Base-by-base conservation (phyloP, 2,329 filamentous ascomycete species). In the Emericellopsis cladophorae region DNA sequence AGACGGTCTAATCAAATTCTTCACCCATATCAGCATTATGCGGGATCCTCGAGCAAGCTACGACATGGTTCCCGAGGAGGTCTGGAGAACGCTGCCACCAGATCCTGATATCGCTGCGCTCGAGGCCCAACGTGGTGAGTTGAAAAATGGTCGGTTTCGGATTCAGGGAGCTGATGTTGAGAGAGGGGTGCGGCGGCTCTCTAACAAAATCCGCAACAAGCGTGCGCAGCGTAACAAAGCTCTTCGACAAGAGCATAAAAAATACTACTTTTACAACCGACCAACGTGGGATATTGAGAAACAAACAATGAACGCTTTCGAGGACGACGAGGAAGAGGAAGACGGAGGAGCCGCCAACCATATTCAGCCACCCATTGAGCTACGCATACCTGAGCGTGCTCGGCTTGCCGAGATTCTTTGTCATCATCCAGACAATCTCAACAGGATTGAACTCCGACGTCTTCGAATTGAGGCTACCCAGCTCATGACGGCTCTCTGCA, bases 1-100 rank as follows among this genome's bases (percentile, higher is more conserved):
- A 42, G 46, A 47, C 23, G n/a, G 46, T 16, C 38, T 54, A 2
- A 49, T 51, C 23, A 29, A 31, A 16, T 35, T 52, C 16, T 49
- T 56, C 37, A 39, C 42, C 18, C 40, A 54, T 41, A 44, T 56
- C 5, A 52, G 55, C 42, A 44, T 56, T 12, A 57, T 48, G 5
- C 44, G 44, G 12, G 48, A 58, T 45, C 53, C 50, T 44, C 44
- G 47, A 18, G 49, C 52, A 14, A 48, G 43, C 16, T 40, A 39
- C 37, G 49, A 59, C 39, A 57, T 58, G 44, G 54, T 58, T 9
- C 54, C 51, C 16, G 35, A 54, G 8, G 44, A 57, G 41, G 49
- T 57, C 35, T 57, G 41, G 51, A 49, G 42, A 15, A 45, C 47
- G 26, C 32, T 54, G 16, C 41, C 41, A 11, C 45, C 44, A 16